A percentile compares a stretch with the other conserved stretches of the same genome.
Evolutionary conservation across 2,329 filamentous ascomycete species (phyloP).

Genomic region (Rhexocercosporidium sp.): DNA sequence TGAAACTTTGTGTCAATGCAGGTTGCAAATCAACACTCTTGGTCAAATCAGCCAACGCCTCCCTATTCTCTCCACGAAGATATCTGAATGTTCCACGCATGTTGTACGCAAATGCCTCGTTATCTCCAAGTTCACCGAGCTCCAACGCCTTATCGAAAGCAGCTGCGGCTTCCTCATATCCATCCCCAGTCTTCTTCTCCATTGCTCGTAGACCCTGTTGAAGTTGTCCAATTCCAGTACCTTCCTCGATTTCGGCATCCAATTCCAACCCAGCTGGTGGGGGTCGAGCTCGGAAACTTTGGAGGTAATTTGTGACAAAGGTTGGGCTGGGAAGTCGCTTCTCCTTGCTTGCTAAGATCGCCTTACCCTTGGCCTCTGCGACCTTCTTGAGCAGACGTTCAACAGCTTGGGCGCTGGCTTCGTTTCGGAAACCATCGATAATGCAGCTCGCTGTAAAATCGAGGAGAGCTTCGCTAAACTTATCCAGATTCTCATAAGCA

Average conservation of each 20-base stretch:
- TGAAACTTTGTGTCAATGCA: constrained; percentile 91
- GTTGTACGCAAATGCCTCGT: constrained; percentile 93
- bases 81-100: constrained; percentile 96
- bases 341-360: constrained; percentile 78
- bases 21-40: constrained; percentile 93
- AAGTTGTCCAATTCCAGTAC: constrained; percentile 83
- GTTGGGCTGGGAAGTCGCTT: constrained; percentile 93
- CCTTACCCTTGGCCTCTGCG: constrained; percentile 90
- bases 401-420: constrained; percentile 84
- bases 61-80: constrained; percentile 83
- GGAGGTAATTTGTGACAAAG: constrained; percentile 97
- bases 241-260: constrained; percentile 74
- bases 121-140: constrained; percentile 76
- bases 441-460: constrained; percentile 99
- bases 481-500: constrained; percentile 91
- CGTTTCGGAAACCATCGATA: constrained; percentile 96
- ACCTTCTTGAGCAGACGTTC: constrained; percentile 96
- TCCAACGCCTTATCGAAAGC: constrained; percentile 90
- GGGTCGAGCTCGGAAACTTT: constrained; percentile 89
- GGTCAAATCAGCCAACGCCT: constrained; percentile 83
- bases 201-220: constrained; percentile 82
- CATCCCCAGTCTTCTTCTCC: constrained; percentile 84
- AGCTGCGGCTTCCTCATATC: constrained; percentile 85
- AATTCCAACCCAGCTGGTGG: constrained; percentile 85
- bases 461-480: constrained; percentile 91